Evolutionary conservation across 768 basidiomycete genomes (phyloP).

Genomic region (Hygrophorus pudorinus): DNA sequence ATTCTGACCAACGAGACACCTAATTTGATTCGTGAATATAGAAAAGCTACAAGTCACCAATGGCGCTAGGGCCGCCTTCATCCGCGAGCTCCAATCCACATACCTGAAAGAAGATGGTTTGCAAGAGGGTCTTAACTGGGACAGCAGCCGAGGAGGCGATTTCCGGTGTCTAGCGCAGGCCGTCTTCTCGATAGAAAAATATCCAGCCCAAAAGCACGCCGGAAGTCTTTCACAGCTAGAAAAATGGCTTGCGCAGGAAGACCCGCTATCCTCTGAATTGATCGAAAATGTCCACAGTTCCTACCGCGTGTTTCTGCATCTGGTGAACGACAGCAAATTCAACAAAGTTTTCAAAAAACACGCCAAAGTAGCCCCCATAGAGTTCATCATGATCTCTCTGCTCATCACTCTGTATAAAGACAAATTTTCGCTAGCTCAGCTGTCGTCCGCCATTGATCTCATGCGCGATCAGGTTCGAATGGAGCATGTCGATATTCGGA

Average conservation of each 20-base stretch:
- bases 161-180: slow-evolving; percentile 51
- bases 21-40: slow-evolving; percentile 10
- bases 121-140: slow-evolving; percentile 34
- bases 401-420: slow-evolving; percentile 44
- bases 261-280: slow-evolving; percentile 19
- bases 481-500: slow-evolving; percentile 53
- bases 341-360: slow-evolving; percentile 27
- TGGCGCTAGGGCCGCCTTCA: slow-evolving; percentile 45
- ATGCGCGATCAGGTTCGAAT: slow-evolving; percentile 49
- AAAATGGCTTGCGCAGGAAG: slow-evolving; percentile 36
- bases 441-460: slow-evolving; percentile 33
- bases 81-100: slow-evolving; percentile 42
- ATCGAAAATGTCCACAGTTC: slow-evolving; percentile 21
- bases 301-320: slow-evolving; percentile 29
- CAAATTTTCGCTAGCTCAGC: slow-evolving; percentile 23
- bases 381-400: slow-evolving; percentile 49
- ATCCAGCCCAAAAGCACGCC: slow-evolving; percentile 18
- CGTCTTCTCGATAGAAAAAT: slow-evolving; percentile 40
- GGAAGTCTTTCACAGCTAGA: slow-evolving; percentile 31
- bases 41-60: slow-evolving; percentile 64
- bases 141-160: slow-evolving; percentile 38
- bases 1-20: background rate
- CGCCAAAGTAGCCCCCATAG: slow-evolving; percentile 55
- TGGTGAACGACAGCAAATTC: slow-evolving; percentile 29
- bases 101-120: slow-evolving; percentile 32